These are phyloP conservation scores for Leavenworthia alabamica DNA, from an alignment of 345 rosid species.

Conservation along the genomic window DNA sequence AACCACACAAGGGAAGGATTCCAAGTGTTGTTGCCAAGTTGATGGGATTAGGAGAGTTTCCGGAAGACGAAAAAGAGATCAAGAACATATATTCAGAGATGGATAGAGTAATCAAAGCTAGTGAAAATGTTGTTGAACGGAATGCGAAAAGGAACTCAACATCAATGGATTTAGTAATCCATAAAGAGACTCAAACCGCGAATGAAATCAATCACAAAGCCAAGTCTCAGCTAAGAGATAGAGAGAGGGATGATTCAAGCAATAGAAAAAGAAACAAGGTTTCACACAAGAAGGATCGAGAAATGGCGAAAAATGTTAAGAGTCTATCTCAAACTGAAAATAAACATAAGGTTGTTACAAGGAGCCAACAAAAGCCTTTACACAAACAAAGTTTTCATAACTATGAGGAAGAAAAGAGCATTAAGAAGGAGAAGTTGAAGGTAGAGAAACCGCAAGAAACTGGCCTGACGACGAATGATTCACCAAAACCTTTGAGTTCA, in stretches of 20 bases:
- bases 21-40: slow-evolving; percentile 80
- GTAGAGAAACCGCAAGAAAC: slow-evolving; percentile 29
- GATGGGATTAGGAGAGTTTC: slow-evolving; percentile 77
- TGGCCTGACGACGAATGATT: slow-evolving; percentile 16
- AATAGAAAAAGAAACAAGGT: slow-evolving; percentile 33
- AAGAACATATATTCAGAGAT: slow-evolving; percentile 9
- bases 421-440: slow-evolving; percentile 32
- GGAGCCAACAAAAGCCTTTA: slow-evolving; percentile 27
- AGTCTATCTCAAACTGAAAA: slow-evolving; percentile 32
- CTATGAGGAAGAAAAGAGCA: slow-evolving; percentile 24
- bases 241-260: slow-evolving; percentile 32
- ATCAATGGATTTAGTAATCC: slow-evolving; percentile 27
- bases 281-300: slow-evolving; percentile 33
- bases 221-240: slow-evolving; percentile 31
- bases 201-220: slow-evolving; percentile 35
- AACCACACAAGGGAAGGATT: slow-evolving; percentile 57
- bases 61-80: slow-evolving; percentile 39
- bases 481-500: slow-evolving; percentile 22
- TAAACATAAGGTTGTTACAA: slow-evolving; percentile 22
- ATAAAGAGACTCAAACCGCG: slow-evolving; percentile 26
- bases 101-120: slow-evolving; percentile 31
- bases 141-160: slow-evolving; percentile 27
- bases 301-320: slow-evolving; percentile 18
- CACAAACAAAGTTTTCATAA: slow-evolving; percentile 11
- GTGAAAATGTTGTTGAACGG: slow-evolving; percentile 16